Evolutionary conservation across 2,329 filamentous ascomycete species (phyloP).

Genomic region (Trichoderma pleuroti): DNA sequence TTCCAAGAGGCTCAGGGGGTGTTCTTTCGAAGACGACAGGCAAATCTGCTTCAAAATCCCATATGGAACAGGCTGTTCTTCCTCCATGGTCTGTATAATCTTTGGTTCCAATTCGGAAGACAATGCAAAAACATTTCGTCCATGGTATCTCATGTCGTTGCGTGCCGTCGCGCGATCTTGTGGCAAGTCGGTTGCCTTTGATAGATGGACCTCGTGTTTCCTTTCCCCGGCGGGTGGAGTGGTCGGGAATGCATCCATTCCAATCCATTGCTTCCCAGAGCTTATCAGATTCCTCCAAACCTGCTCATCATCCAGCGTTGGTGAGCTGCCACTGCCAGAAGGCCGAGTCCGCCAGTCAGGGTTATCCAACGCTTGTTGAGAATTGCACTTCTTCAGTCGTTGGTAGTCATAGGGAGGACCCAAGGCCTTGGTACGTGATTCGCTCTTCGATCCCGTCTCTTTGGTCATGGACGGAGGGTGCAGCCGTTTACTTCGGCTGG

Average conservation of each 20-base stretch:
- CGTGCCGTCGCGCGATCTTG: background rate
- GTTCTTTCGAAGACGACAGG: background rate
- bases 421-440: background rate
- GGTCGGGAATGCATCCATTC: background rate
- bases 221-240: background rate
- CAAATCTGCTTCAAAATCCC: conserved; percentile 4
- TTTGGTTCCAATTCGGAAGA: background rate
- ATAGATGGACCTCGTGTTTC: background rate
- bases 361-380: conserved; percentile 35
- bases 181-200: background rate
- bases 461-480: background rate
- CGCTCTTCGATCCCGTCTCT: background rate
- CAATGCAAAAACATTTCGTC: background rate
- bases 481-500: background rate
- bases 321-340: conserved; percentile 16
- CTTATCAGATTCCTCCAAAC: background rate
- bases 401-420: conserved; percentile 3
- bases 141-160: background rate
- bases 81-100: background rate
- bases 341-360: conserved; percentile 34
- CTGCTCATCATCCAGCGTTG: background rate
- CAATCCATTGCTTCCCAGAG: background rate
- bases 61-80: background rate
- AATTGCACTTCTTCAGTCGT: conserved; percentile 17
- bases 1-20: conserved; percentile 12